phyloP scores from a whole-genome alignment of 2,329 filamentous ascomycete genomes.

The Botrytis squamosa region DNA sequence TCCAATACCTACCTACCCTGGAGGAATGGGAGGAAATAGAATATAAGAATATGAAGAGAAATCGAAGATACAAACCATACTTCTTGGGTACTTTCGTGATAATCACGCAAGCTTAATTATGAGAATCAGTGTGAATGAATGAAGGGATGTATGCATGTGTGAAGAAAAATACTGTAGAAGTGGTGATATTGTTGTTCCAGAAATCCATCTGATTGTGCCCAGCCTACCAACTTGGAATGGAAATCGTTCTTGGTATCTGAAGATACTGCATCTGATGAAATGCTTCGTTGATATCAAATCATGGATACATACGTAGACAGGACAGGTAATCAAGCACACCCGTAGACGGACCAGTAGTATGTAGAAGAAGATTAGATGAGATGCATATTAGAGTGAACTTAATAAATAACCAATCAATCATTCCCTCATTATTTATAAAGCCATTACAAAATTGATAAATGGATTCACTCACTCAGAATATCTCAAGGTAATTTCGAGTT shows the following conservation, averaged over 20 bases:
- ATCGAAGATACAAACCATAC: background rate
- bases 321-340: background rate
- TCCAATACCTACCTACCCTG: background rate
- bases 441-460: background rate
- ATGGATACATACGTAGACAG: background rate
- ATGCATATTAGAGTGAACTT: background rate
- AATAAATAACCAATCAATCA: background rate
- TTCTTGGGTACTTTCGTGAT: background rate
- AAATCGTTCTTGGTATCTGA: background rate
- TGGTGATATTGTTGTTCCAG: background rate
- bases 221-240: background rate
- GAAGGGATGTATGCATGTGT: background rate
- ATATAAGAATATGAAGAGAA: background rate
- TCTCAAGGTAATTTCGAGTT: background rate
- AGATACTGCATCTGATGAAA: background rate
- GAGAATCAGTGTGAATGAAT: background rate
- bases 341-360: background rate
- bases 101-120: background rate
- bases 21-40: constrained; percentile 7
- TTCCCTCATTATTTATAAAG: background rate
- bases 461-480: background rate
- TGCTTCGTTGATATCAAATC: background rate
- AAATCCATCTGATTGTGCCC: background rate
- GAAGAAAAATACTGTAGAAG: background rate
- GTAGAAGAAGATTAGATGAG: background rate